Base-by-base conservation (phyloP, 345 rosid species). In the Streptanthus diversifolius region DNA sequence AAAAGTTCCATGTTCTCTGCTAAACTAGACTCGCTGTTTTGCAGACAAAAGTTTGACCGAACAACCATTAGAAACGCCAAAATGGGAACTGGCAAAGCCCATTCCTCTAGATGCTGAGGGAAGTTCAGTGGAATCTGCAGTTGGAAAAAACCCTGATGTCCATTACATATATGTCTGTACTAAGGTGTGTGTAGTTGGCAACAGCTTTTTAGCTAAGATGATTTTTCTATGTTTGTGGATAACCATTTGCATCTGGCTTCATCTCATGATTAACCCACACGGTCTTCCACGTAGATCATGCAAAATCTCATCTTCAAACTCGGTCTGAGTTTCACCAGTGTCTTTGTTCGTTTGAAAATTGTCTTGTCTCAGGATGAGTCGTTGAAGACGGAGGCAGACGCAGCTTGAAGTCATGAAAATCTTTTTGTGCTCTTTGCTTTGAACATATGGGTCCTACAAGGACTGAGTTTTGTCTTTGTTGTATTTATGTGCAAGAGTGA, bases 121-220 rank as follows among this genome's bases (percentile, higher is more conserved):
- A 54, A 81, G 76, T 59, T 77, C 92, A 1, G 75, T 78, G 53
- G 96, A 90, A 80, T 81, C 83, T 54, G 77, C 65, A 14, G 81
- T 90, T 17, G 49, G 10, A 69, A 85, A 80, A 62, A 83, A 77
- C 73, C 87, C 91, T 25, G 92, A 90, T 17, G 86, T 90, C 61
- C 98, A 92, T 75, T 90, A 82, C 77, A 85, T 92, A 29, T 88
- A 88, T 25, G 71, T 85, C 71, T 86, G 91, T 76, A 76, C 75
- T 63, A 88, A 88, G 93, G 93, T 88, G 8, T 39, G 70, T 51
- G 36, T 58, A 14, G 43, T 37, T 29, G 49, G 35, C 12, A 37
- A 3, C 29, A 48, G 67, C 13, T 4, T 40, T 64, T 48, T 30
- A 29, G 33, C 30, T 33, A 43, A 29, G 15, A 29, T 61, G 33